Conservation (phyloP, 2,329 filamentous ascomycete species). For the Bertia moriformis region DNA sequence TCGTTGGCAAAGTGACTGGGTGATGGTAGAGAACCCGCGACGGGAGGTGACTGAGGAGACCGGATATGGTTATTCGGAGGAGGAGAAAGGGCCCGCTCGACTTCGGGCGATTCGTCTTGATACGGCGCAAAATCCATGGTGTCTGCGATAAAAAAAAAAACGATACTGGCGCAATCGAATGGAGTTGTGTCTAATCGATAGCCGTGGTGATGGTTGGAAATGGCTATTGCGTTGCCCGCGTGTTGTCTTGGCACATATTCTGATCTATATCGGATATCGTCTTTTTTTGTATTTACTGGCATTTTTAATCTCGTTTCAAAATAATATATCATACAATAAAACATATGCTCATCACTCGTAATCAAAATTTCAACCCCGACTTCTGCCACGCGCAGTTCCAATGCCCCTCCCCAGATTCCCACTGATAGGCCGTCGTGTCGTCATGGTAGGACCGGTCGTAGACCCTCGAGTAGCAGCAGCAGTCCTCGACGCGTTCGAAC, state of each 20-base stretch:
- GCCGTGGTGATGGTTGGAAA: too few relatives aligned
- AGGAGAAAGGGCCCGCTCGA: slow-evolving; percentile 43
- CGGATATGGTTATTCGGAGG: slow-evolving; percentile 22
- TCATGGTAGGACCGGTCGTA: not conserved
- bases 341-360: too few relatives aligned
- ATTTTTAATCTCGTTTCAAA: slow-evolving; percentile 1
- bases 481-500: not conserved
- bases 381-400: not conserved
- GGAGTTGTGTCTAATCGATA: too few relatives aligned
- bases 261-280: not conserved
- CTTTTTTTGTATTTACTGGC: too few relatives aligned
- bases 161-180: too few relatives aligned
- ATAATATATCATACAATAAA: not conserved
- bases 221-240: too few relatives aligned
- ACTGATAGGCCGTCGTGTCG: not conserved
- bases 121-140: slow-evolving; percentile 51
- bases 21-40: slow-evolving; percentile 17
- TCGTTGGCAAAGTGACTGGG: slow-evolving; percentile 23
- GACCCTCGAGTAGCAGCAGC: not conserved
- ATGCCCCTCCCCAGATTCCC: not conserved
- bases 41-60: slow-evolving; percentile 25
- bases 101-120: slow-evolving; percentile 45
- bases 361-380: too few relatives aligned
- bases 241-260: not conserved
- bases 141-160: too few relatives aligned